Evolutionary conservation across 495 filamentous ascomycete genomes (phyloP).

Genomic region (Neurospora sp.): DNA sequence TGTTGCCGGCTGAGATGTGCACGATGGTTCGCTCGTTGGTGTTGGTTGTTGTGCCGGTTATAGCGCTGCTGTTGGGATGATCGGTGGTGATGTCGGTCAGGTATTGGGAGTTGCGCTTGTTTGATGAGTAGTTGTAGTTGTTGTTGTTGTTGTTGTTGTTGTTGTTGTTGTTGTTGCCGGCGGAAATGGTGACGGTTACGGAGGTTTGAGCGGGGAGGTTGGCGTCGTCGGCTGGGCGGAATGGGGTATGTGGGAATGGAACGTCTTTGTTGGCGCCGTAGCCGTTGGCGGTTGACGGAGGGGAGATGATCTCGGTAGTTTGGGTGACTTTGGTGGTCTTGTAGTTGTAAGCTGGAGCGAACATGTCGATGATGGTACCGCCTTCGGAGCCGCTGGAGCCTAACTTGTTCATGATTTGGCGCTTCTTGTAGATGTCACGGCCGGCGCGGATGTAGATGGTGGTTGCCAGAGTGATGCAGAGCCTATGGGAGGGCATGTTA

Average conservation of each 20-base stretch:
- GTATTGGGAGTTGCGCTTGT: neutral
- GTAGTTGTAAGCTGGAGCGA: constrained; percentile 24
- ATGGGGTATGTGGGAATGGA: neutral
- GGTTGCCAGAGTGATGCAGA: constrained; percentile 58
- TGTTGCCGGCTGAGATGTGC: constrained; percentile 1
- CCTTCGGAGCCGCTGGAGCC: constrained; percentile 6
- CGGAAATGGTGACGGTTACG: constrained; percentile 43
- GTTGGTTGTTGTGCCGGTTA: neutral
- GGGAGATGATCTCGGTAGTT: constrained; percentile 28
- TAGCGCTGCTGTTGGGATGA: neutral
- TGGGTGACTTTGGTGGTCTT: constrained; percentile 54
- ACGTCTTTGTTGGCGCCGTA: constrained; percentile 1
- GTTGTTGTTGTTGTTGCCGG: constrained; percentile 16
- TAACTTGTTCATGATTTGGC: constrained; percentile 36
- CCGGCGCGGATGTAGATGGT: constrained; percentile 68
- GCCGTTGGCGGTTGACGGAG: constrained; percentile 13
- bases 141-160: constrained; percentile 9
- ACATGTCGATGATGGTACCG: constrained; percentile 20
- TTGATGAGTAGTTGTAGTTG: neutral
- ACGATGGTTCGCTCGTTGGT: neutral
- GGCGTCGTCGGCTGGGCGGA: constrained; percentile 8
- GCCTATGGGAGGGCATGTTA: constrained; percentile 19
- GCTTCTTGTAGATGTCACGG: constrained; percentile 53
- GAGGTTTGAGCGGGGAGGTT: constrained; percentile 6
- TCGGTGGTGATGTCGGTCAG: constrained; percentile 12